phyloP scores from a whole-genome alignment of 2,329 filamentous ascomycete genomes.

The Penicillium sclerotigenum region DNA sequence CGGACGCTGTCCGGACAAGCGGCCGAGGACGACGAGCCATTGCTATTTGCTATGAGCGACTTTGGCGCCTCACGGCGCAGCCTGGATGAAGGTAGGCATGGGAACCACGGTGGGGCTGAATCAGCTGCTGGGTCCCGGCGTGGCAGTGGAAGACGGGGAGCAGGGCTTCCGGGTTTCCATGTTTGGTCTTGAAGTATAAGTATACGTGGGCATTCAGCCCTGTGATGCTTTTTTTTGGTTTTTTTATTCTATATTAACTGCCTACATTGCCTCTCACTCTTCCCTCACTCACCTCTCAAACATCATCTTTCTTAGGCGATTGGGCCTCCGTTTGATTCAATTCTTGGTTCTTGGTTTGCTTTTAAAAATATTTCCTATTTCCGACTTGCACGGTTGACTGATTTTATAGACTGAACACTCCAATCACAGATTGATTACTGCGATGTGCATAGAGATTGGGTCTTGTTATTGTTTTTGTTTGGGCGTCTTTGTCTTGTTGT shows the following conservation, averaged over 20 bases:
- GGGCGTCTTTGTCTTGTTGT: neutral
- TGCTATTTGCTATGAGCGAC: constrained; percentile 48
- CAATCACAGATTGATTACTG: constrained; percentile 7
- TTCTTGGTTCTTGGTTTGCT: constrained; percentile 1
- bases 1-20: constrained; percentile 31
- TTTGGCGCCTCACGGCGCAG: constrained; percentile 44
- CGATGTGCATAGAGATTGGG: constrained; percentile 21
- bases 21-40: constrained; percentile 44
- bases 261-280: neutral
- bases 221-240: neutral
- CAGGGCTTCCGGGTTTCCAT: constrained; percentile 34
- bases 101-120: constrained; percentile 31
- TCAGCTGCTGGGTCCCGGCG: constrained; percentile 32
- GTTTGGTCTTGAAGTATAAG: constrained; percentile 29
- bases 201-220: neutral
- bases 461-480: neutral
- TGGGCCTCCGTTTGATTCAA: constrained; percentile 1
- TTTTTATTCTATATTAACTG: neutral
- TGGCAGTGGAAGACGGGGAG: constrained; percentile 36
- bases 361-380: constrained; percentile 11
- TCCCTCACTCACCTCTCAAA: neutral
- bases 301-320: neutral
- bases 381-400: constrained; percentile 9
- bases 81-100: constrained; percentile 40
- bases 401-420: constrained; percentile 20